A percentile compares a stretch with the other conserved stretches of the same genome.
Conservation (phyloP, 2,329 filamentous ascomycete genomes). For the Capronia coronata region DNA sequence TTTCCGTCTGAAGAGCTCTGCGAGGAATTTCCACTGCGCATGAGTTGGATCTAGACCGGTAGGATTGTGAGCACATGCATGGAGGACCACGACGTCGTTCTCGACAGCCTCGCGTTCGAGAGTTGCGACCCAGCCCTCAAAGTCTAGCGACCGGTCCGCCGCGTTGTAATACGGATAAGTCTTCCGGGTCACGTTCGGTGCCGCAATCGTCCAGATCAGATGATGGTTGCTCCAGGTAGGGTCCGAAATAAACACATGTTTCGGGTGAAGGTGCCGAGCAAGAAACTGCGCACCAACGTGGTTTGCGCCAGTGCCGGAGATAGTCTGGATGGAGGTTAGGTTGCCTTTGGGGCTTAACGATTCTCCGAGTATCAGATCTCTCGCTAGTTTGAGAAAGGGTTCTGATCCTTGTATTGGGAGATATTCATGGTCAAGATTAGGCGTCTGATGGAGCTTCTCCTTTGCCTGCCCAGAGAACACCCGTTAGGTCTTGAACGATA, state of each 20-base stretch:
- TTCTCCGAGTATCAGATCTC: slow-evolving; percentile 73
- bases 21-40: background rate
- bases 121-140: background rate
- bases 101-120: background rate
- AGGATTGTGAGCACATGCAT: slow-evolving; percentile 1
- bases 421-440: slow-evolving; percentile 92
- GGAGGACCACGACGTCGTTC: background rate
- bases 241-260: background rate
- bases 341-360: background rate
- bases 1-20: background rate
- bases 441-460: slow-evolving; percentile 59
- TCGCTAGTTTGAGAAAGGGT: slow-evolving; percentile 76
- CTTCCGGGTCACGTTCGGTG: background rate
- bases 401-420: slow-evolving; percentile 83
- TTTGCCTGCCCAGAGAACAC: background rate
- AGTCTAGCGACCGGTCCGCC: background rate
- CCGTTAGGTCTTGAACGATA: background rate
- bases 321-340: background rate
- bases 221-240: slow-evolving; percentile 1
- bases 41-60: slow-evolving; percentile 1
- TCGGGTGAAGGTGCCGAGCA: background rate
- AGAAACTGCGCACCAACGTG: background rate
- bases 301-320: background rate
- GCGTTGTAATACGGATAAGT: background rate
- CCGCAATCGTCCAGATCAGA: background rate